Evolutionary conservation across 352 stramenopile species (phyloP), one percentile per base, ranked within the genome.

Genomic region (Globisporangium ultimum): DNA sequence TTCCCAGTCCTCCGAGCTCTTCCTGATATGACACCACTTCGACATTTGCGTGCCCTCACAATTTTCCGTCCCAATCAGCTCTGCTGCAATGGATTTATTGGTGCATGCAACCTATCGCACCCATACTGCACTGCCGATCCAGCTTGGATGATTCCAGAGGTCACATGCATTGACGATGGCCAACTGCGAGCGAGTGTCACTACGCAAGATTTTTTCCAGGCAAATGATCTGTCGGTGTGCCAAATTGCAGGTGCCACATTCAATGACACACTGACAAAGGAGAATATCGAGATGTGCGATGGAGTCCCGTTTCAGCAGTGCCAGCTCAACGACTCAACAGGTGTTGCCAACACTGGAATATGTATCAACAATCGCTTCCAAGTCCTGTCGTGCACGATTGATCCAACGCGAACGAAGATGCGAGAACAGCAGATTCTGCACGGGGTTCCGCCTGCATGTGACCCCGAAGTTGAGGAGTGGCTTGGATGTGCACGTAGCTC

Each of bases 11-110:
- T 80, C 4, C 21, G 24, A 11, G 54, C 14, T 7, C 21, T 76
- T 1, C 67, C 70, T 2, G 70, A 78, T n/a, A 68, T 72, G 21
- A 14, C 22, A 12, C 51, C 47, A 1, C 28, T 67, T 11, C 53
- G 36, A 9, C 1, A 48, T 8, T 53, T 78, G 7, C 41, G 64
- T 3, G 55, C 72, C 15, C 68, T 80, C 53, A 49, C 61, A 0
- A 22, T 80, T 6, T 74, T 64, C 18, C 58, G 64, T 42, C 63
- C 52, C 2, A 70, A 56, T 1, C 28, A 42, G n/a, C 24, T 76
- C 20, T 78, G 69, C 32, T 80, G 72, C 53, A 72, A 81, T n/a
- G 72, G 67, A 8, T 81, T 77, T 42, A 49, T 65, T 5, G 58
- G 55, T 1, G 2, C 20, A 8, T 80, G 72, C 41, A 43, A 78